Conservation (phyloP, 2,329 filamentous ascomycete genomes). For the Harringtonia aguacate region DNA sequence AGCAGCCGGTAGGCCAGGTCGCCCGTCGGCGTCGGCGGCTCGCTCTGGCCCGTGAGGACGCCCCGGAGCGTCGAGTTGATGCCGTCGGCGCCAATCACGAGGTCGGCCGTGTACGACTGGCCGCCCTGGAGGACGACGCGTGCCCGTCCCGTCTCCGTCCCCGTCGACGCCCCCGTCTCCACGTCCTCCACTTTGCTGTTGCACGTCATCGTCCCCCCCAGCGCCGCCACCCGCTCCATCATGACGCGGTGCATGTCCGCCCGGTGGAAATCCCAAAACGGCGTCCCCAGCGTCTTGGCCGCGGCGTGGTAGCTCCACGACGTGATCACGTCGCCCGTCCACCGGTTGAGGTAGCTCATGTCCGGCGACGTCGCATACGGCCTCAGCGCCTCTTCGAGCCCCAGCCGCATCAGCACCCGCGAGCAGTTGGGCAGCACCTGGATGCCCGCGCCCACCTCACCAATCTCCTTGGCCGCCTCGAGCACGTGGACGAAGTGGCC, state of each 20-base stretch:
- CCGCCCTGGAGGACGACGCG: slow-evolving; percentile 13
- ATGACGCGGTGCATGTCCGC: slow-evolving; percentile 21
- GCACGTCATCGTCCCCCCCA: slow-evolving; percentile 16
- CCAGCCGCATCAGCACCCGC: slow-evolving; percentile 20
- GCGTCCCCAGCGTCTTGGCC: slow-evolving; percentile 12
- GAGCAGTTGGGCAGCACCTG: slow-evolving; percentile 26
- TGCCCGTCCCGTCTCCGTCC: slow-evolving; percentile 15
- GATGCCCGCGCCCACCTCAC: slow-evolving; percentile 29
- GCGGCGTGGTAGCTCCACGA: slow-evolving; percentile 8
- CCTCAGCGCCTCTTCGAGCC: slow-evolving; percentile 8
- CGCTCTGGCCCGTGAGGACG: slow-evolving; percentile 8
- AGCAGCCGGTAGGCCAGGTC: slow-evolving; percentile 25
- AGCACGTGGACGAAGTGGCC: slow-evolving; percentile 28
- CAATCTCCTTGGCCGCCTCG: slow-evolving; percentile 26
- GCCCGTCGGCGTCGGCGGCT: slow-evolving; percentile 18
- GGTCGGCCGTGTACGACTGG: slow-evolving; percentile 24
- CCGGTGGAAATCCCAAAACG: slow-evolving; percentile 24
- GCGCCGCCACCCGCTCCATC: slow-evolving; percentile 15
- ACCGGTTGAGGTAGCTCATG: slow-evolving; percentile 8
- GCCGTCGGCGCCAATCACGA: no score
- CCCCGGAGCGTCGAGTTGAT: slow-evolving; percentile 18
- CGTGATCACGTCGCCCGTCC: slow-evolving; percentile 8
- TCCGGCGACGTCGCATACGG: slow-evolving; percentile 7
- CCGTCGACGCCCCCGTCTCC: no score
- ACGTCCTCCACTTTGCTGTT: no score